Percentiles rank a stretch among this genome's conserved stretches.
Evolutionary conservation across 768 basidiomycete genomes (phyloP).

Genomic region (Mycena venus): DNA sequence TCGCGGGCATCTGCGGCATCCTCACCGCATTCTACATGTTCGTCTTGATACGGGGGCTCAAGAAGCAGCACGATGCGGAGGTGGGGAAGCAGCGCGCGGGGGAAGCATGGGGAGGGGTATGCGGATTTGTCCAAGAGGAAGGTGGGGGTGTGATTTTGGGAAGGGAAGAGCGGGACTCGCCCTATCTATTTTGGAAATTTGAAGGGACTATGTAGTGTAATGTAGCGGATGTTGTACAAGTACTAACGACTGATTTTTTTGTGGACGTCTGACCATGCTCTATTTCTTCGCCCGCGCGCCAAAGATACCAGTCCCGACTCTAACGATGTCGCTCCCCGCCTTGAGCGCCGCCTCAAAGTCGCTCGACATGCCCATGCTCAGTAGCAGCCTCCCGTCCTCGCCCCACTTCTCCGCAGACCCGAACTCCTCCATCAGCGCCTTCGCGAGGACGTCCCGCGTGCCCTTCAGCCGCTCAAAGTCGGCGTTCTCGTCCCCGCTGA

Average conservation of each 20-base stretch:
- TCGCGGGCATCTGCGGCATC: conserved; percentile 56
- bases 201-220: too few relatives aligned
- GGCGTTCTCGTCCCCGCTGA: conserved; percentile 55
- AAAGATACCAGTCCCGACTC: conserved; percentile 94
- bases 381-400: conserved; percentile 48
- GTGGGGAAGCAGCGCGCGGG: conserved; percentile 58
- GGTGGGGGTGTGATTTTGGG: too few relatives aligned
- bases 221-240: too few relatives aligned
- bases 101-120: conserved; percentile 45
- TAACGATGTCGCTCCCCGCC: conserved; percentile 88
- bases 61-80: conserved; percentile 54
- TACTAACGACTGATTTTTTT: too few relatives aligned
- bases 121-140: conserved; percentile 24
- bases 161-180: too few relatives aligned
- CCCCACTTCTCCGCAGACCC: conserved; percentile 48
- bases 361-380: conserved; percentile 88
- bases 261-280: too few relatives aligned
- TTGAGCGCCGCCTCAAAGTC: conserved; percentile 86
- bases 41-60: conserved; percentile 59
- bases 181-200: too few relatives aligned
- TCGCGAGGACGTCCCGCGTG: conserved; percentile 67
- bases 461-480: conserved; percentile 70
- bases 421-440: conserved; percentile 49
- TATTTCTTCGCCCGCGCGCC: conserved; percentile 75
- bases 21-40: conserved; percentile 58